Conservation (phyloP, 306 rosid genomes). For the Urtica urens region DNA sequence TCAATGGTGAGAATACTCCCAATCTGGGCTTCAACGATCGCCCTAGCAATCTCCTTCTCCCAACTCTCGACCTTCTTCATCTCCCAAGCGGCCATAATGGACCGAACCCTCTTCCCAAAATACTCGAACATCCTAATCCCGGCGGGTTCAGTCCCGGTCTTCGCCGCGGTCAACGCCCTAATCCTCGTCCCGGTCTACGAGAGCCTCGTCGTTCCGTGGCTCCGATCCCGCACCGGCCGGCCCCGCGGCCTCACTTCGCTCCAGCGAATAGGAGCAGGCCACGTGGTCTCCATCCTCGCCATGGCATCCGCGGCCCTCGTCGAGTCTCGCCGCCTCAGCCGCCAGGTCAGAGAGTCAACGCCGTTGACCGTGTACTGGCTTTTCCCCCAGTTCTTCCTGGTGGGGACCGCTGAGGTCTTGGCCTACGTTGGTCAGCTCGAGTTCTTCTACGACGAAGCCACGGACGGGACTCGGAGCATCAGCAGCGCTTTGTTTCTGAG, state of each 20-base stretch:
- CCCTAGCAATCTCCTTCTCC: conserved; percentile 35
- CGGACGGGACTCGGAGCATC: conserved; percentile 50
- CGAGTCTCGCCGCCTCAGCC: conserved; percentile 35
- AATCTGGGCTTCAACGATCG: conserved; percentile 39
- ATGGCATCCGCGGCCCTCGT: conserved; percentile 37
- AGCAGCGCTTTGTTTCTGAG: conserved; percentile 43
- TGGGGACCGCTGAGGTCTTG: conserved; percentile 52
- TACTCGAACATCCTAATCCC: conserved; percentile 32
- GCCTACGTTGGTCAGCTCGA: conserved; percentile 60
- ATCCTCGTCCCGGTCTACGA: conserved; percentile 46
- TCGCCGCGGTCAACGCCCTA: conserved; percentile 35
- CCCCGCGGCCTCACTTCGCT: conserved; percentile 52
- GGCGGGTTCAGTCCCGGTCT: conserved; percentile 33
- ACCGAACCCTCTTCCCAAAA: conserved; percentile 29
- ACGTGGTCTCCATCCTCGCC: conserved; percentile 38
- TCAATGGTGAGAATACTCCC: conserved; percentile 38
- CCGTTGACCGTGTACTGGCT: conserved; percentile 50
- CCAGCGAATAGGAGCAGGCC: conserved; percentile 50
- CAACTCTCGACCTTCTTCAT: conserved; percentile 53
- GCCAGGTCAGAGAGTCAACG: conserved; percentile 1
- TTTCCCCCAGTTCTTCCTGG: conserved; percentile 43
- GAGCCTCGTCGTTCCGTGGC: conserved; percentile 31
- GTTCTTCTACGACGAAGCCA: conserved; percentile 55
- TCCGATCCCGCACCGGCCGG: conserved; percentile 34
- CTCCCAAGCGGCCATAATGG: conserved; percentile 34